phyloP scores from a whole-genome alignment of 2,329 filamentous ascomycete genomes.

The Myotisia sp. region DNA sequence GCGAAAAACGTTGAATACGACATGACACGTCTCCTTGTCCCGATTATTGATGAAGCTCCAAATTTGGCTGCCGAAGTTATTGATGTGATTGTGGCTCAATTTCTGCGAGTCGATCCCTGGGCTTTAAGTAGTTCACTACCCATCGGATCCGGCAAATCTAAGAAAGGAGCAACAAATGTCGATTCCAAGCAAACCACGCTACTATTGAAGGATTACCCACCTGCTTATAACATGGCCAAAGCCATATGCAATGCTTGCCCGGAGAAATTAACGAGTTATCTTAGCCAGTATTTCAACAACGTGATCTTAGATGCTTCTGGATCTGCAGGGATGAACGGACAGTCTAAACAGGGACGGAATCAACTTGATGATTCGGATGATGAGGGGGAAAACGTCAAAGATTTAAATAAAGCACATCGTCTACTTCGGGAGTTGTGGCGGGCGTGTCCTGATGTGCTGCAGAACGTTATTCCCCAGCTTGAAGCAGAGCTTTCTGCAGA shows the following conservation, averaged over 20 bases:
- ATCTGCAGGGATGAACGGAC: conserved; percentile 42
- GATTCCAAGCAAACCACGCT: conserved; percentile 72
- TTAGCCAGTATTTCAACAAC: conserved; percentile 93
- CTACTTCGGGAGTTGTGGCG: conserved; percentile 88
- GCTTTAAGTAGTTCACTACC: conserved; percentile 31
- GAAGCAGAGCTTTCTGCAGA: conserved; percentile 87
- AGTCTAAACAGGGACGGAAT: conserved; percentile 30
- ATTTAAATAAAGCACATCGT: conserved; percentile 76
- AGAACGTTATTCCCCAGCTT: conserved; percentile 85
- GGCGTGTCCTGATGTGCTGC: conserved; percentile 71
- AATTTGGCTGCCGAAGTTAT: conserved; percentile 68
- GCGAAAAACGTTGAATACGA: conserved; percentile 89
- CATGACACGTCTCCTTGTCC: conserved; percentile 72
- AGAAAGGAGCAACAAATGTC: conserved; percentile 38
- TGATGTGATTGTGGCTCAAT: conserved; percentile 90
- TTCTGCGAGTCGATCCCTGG: conserved; percentile 69
- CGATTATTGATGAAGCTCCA: conserved; percentile 71
- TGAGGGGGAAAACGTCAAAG: conserved; percentile 69
- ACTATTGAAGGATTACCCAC: conserved; percentile 71
- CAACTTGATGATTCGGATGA: conserved; percentile 50
- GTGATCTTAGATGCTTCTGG: conserved; percentile 80
- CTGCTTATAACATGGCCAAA: conserved; percentile 93
- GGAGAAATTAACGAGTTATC: conserved; percentile 87
- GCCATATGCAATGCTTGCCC: conserved; percentile 77
- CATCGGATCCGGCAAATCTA: conserved; percentile 36